These are phyloP conservation scores for Pharus latifolius DNA, from an alignment of 176 grass and related monocot species.

Conservation along the genomic window DNA sequence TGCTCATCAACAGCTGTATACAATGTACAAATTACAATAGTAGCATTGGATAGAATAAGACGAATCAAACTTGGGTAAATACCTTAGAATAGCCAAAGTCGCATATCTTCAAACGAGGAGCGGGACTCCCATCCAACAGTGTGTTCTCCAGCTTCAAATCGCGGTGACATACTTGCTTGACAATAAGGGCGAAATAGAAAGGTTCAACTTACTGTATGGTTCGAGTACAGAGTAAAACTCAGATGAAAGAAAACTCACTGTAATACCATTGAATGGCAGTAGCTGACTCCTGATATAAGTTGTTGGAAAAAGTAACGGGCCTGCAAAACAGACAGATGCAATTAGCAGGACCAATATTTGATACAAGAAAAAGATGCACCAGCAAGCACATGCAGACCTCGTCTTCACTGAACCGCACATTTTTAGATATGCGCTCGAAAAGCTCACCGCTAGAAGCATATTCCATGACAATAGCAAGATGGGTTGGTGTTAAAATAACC, in stretches of 20 bases:
- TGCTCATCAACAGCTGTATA: not conserved
- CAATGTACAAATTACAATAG: not conserved
- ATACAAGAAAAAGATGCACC: not conserved
- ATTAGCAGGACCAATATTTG: not conserved
- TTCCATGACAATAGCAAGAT: constrained; percentile 99
- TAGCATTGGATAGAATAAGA: not conserved
- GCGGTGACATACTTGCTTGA: constrained; percentile 99
- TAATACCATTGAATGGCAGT: constrained; percentile 94
- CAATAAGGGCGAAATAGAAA: constrained; percentile 28
- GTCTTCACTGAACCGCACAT: constrained; percentile 87
- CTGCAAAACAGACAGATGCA: constrained; percentile 30
- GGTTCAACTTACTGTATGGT: constrained; percentile 5
- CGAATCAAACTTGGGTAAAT: not conserved
- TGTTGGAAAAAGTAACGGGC: constrained; percentile 97
- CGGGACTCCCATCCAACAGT: constrained; percentile 74
- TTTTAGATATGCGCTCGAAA: constrained; percentile 91
- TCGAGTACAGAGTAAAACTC: constrained; percentile 7
- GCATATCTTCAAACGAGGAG: constrained; percentile 95
- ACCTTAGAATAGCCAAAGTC: constrained; percentile 99
- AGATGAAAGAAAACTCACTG: constrained; percentile 1
- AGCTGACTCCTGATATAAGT: constrained; percentile 97
- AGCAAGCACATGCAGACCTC: constrained; percentile 46
- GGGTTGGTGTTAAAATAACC: constrained; percentile 99
- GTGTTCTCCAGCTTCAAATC: constrained; percentile 98
- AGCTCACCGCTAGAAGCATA: constrained; percentile 96